A percentile compares a stretch with the other conserved stretches of the same genome.
Evolutionary conservation across 1,139 yeast species (phyloP).

Genomic region (Casaregolazyma suthepensis): DNA sequence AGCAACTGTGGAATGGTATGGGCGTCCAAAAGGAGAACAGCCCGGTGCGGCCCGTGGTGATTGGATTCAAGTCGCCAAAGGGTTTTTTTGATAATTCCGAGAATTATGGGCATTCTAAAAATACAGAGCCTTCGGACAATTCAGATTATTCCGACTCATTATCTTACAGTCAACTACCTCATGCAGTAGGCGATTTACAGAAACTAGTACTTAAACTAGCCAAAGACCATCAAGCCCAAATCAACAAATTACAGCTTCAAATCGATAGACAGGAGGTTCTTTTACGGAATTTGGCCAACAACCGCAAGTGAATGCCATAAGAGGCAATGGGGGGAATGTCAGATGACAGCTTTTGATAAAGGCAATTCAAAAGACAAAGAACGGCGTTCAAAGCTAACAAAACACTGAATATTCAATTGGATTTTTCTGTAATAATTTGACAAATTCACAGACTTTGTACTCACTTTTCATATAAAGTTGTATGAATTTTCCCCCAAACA

Average conservation of each 20-base stretch:
- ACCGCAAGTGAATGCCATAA: not conserved
- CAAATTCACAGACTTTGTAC: not conserved
- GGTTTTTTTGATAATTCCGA: not conserved
- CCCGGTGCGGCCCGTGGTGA: not conserved
- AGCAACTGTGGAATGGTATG: not conserved
- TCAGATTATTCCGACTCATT: not conserved
- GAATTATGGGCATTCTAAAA: not conserved
- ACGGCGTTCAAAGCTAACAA: not conserved
- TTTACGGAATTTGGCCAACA: not conserved
- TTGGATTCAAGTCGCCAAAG: not conserved
- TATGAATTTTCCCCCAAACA: not conserved
- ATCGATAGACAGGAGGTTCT: slow-evolving; percentile 4
- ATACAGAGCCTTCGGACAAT: not conserved
- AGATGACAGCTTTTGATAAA: not conserved
- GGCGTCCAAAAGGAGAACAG: not conserved
- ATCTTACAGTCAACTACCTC: not conserved
- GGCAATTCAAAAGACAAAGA: not conserved
- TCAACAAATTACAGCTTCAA: slow-evolving; percentile 3
- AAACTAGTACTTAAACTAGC: slow-evolving; percentile 5
- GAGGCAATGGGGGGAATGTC: not conserved
- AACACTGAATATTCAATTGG: not conserved
- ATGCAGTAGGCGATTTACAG: slow-evolving; percentile 3
- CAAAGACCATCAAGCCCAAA: slow-evolving; percentile 2
- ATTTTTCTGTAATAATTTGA: too few species aligned
- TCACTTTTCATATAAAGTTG: not conserved